These are phyloP conservation scores for Isochrysis galbana DNA, from an alignment of 78 protist species.

Conservation along the genomic window DNA sequence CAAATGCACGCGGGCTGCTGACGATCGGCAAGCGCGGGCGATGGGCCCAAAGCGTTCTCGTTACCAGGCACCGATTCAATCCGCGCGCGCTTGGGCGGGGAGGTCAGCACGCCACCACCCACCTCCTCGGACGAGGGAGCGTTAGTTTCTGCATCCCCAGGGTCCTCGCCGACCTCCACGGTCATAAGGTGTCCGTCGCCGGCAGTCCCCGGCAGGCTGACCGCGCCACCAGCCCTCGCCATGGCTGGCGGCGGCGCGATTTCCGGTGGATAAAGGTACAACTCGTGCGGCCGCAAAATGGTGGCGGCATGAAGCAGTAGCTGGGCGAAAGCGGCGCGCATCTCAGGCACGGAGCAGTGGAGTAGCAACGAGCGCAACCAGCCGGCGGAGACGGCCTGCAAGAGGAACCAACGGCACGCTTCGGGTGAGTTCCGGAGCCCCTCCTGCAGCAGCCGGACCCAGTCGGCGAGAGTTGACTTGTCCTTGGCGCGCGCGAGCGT, in stretches of 20 bases:
- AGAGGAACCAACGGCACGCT: slow-evolving; percentile 17
- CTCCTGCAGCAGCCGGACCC: not conserved
- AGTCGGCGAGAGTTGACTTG: not conserved
- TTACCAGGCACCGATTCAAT: not conserved
- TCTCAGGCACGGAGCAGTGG: not conserved
- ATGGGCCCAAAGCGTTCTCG: not conserved
- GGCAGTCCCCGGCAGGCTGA: not conserved
- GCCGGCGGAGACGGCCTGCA: not conserved
- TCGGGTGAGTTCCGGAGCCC: not conserved
- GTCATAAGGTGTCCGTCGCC: too few relatives aligned
- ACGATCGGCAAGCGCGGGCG: not conserved
- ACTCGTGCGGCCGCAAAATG: not conserved
- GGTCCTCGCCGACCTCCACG: too few relatives aligned
- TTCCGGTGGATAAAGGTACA: not conserved
- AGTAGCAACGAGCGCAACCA: slow-evolving; percentile 8
- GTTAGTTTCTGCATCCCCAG: not conserved
- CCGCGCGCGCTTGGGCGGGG: not conserved
- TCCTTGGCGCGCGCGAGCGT: slow-evolving; percentile 27
- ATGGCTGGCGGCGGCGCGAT: not conserved
- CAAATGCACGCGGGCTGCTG: not conserved
- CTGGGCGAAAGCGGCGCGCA: not conserved
- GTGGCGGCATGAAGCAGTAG: not conserved
- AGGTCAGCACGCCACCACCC: not conserved
- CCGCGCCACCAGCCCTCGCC: not conserved
- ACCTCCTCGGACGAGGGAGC: not conserved